Base-by-base conservation (phyloP, 192 early-diverging fungal species). In the Irineochytrium annulatum region DNA sequence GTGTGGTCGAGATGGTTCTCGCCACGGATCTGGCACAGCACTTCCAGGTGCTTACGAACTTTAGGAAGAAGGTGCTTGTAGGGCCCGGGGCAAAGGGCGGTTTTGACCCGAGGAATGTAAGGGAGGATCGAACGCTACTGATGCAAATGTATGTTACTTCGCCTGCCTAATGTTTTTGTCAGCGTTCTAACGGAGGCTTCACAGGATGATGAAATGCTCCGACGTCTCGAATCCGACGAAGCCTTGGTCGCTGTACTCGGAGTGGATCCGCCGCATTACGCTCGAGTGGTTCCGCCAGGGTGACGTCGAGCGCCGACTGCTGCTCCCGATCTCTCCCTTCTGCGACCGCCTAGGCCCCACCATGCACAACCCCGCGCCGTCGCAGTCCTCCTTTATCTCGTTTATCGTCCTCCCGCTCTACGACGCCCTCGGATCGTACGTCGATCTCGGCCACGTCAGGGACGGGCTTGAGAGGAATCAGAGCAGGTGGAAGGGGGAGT, bases 221-320 rank as follows among this genome's bases (percentile, higher is more conserved):
- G 81, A 83, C 55, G 78, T 83, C 14, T 78, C 81, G 13, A 83
- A 83, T 57, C 81, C 81, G 19, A 83, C 81, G 16, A 82, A 82
- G 44, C 27, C 59, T 1, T 73, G 68, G 59, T 67, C 76, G 19
- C 65, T 80, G 26, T 82, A 78, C 65, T 19, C 39, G 11, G 59
- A 72, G n/a, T 83, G 81, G 81, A 83, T 77, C 37, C 34, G 69
- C 32, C 57, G 73, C 5, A 77, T 83, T 22, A 76, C 68, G 29
- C 65, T 69, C 34, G 81, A 83, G 60, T 83, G 73, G 51, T 83
- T 69, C 70, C 39, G 22, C 35, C 78, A 81, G 52, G 81, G 81
- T 34, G 81, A 83, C 60, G 46, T 55, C 34, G 81, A 83, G 51
- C 68, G 70, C 32, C 52, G 52, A 32, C 67, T 75, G n/a, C 79